Conservation (phyloP, 1,284 basidiomycete species). For the Microbotryomycetes sp. region DNA sequence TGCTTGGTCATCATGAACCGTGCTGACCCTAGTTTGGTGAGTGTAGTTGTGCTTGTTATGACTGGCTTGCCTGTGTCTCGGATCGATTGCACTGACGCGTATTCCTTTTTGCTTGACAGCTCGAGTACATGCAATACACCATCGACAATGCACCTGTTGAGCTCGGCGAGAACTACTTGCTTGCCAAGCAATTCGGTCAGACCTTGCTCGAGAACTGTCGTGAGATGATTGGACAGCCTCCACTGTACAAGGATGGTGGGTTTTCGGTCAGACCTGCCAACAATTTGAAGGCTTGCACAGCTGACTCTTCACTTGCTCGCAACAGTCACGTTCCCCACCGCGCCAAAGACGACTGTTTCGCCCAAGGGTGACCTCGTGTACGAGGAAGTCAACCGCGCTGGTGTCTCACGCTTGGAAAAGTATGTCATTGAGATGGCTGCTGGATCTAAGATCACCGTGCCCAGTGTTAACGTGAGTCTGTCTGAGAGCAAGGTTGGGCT, state of each 20-base stretch:
- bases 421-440: slow-evolving; percentile 89
- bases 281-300: slow-evolving; percentile 13
- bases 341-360: slow-evolving; percentile 87
- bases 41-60: background rate
- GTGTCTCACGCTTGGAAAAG: slow-evolving; percentile 93
- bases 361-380: slow-evolving; percentile 91
- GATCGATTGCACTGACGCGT: background rate
- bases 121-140: slow-evolving; percentile 86
- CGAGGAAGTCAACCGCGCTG: slow-evolving; percentile 86
- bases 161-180: slow-evolving; percentile 82
- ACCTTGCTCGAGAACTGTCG: slow-evolving; percentile 90
- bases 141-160: slow-evolving; percentile 67
- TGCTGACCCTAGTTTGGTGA: slow-evolving; percentile 78
- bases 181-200: slow-evolving; percentile 95
- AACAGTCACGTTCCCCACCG: slow-evolving; percentile 97
- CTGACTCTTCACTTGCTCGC: slow-evolving; percentile 31
- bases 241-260: slow-evolving; percentile 86
- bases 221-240: slow-evolving; percentile 72
- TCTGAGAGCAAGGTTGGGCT: slow-evolving; percentile 13
- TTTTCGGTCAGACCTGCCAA: slow-evolving; percentile 23
- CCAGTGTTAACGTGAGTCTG: slow-evolving; percentile 58
- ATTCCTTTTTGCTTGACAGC: slow-evolving; percentile 34
- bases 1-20: slow-evolving; percentile 97
- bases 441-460: slow-evolving; percentile 63
- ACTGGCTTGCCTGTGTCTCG: background rate